These are phyloP conservation scores for Chenopodium formosanum DNA, from an alignment of 148 eudicot genomes.

Conservation along the genomic window DNA sequence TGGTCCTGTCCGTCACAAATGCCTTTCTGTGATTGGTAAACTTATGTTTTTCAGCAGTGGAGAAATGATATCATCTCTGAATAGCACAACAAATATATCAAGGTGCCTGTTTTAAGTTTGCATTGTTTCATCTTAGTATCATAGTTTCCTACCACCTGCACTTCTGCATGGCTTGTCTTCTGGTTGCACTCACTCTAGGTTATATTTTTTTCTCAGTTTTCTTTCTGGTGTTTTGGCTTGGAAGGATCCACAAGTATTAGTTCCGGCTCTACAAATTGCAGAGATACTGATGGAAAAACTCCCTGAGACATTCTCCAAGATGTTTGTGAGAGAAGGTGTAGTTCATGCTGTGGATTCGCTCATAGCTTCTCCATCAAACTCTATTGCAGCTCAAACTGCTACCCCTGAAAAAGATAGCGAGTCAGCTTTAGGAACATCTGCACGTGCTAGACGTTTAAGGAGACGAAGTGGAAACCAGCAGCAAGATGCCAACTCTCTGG, in stretches of 20 bases:
- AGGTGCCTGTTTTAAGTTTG: constrained; percentile 46
- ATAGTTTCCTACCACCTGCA: neutral
- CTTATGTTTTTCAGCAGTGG: constrained; percentile 93
- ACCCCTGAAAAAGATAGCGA: constrained; percentile 66
- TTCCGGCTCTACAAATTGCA: constrained; percentile 94
- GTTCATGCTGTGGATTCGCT: constrained; percentile 92
- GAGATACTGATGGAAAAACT: constrained; percentile 97
- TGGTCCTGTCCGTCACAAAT: constrained; percentile 96
- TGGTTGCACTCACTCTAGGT: neutral
- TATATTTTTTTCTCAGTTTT: constrained; percentile 43
- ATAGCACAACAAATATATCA: constrained; percentile 68
- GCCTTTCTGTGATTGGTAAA: constrained; percentile 91
- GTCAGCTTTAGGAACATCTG: constrained; percentile 59
- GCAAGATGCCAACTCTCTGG: constrained; percentile 54
- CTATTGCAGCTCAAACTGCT: constrained; percentile 44
- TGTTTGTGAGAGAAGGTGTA: constrained; percentile 97
- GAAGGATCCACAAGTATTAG: constrained; percentile 97
- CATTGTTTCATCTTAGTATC: neutral
- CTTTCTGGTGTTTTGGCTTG: constrained; percentile 96
- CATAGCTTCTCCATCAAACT: constrained; percentile 42
- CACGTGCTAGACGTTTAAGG: constrained; percentile 82
- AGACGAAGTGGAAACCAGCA: constrained; percentile 61
- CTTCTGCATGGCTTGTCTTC: neutral
- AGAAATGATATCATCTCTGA: constrained; percentile 76
- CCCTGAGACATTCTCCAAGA: constrained; percentile 79